A percentile compares a stretch with the other conserved stretches of the same genome.
Evolutionary conservation across 2,329 filamentous ascomycete genomes (phyloP).

Genomic region (Macrophomina tecta): DNA sequence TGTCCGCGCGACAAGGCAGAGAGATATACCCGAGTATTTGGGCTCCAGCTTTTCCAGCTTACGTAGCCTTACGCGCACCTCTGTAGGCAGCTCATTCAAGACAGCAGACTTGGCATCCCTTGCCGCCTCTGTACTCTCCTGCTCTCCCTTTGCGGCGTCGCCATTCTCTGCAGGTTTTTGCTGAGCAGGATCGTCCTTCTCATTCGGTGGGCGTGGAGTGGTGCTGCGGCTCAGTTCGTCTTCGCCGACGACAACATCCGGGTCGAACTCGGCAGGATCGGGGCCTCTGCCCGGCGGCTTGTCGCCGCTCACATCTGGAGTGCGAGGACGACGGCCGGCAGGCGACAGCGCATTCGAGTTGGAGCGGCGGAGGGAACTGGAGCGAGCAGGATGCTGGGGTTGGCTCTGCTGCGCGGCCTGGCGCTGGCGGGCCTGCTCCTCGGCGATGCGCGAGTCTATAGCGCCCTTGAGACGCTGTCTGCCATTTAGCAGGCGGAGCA

Average conservation of each 20-base stretch:
- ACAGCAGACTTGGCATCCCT: conserved; percentile 38
- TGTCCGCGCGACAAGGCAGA: not conserved
- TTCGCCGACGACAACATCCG: conserved; percentile 85
- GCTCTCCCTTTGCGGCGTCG: conserved; percentile 39
- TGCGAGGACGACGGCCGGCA: conserved; percentile 42
- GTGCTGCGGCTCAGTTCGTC: conserved; percentile 67
- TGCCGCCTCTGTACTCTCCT: conserved; percentile 37
- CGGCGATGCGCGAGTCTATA: conserved; percentile 85
- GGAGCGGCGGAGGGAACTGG: conserved; percentile 53
- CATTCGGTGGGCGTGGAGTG: conserved; percentile 62
- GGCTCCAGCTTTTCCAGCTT: conserved; percentile 90
- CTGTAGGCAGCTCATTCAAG: conserved; percentile 69
- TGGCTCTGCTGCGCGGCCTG: conserved; percentile 51
- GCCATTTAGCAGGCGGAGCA: conserved; percentile 14
- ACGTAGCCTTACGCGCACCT: conserved; percentile 76
- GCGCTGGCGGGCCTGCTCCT: conserved; percentile 85
- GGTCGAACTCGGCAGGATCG: conserved; percentile 87
- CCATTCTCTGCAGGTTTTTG: conserved; percentile 33
- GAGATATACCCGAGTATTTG: conserved; percentile 75
- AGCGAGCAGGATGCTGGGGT: conserved; percentile 52
- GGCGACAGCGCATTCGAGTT: conserved; percentile 51
- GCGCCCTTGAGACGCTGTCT: conserved; percentile 78
- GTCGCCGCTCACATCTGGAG: conserved; percentile 38
- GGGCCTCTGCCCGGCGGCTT: conserved; percentile 63
- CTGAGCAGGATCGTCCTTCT: conserved; percentile 38